Conservation (phyloP, 371 early-diverging fungal species). For the Mucor sp. region DNA sequence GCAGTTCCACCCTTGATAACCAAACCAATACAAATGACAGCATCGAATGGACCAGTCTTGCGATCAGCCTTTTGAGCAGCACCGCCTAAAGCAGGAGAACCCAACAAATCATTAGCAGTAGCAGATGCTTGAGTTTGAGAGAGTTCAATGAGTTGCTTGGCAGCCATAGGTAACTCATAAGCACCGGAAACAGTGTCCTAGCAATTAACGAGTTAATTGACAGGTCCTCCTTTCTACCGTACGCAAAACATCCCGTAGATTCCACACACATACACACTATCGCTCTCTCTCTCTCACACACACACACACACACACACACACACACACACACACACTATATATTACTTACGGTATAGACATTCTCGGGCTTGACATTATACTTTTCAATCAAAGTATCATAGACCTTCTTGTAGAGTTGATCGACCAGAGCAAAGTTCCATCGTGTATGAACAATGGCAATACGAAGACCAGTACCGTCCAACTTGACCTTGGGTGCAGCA, state of each 20-base stretch:
- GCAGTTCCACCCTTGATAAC: constrained; percentile 97
- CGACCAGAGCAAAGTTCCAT: constrained; percentile 89
- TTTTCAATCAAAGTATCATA: constrained; percentile 62
- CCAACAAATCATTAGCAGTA: constrained; percentile 58
- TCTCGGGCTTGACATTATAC: constrained; percentile 67
- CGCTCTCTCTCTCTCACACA: background rate
- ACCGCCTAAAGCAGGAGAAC: constrained; percentile 37
- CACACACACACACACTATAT: background rate
- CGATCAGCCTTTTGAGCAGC: constrained; percentile 23
- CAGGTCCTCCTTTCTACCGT: background rate
- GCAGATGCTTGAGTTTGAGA: constrained; percentile 61
- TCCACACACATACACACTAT: too few species aligned
- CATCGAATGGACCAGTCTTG: constrained; percentile 73
- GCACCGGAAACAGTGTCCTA: constrained; percentile 86
- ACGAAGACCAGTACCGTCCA: constrained; percentile 75
- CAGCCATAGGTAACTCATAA: constrained; percentile 94
- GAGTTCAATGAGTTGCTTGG: constrained; percentile 73
- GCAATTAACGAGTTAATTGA: background rate
- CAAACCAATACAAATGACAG: constrained; percentile 92
- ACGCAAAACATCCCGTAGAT: background rate
- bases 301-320: too few species aligned
- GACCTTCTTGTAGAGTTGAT: constrained; percentile 78
- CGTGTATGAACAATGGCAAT: constrained; percentile 90
- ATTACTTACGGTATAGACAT: constrained; percentile 66
- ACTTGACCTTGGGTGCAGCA: constrained; percentile 49